Base-by-base conservation (phyloP, 371 early-diverging fungal species). In the Funneliformis caledonium region DNA sequence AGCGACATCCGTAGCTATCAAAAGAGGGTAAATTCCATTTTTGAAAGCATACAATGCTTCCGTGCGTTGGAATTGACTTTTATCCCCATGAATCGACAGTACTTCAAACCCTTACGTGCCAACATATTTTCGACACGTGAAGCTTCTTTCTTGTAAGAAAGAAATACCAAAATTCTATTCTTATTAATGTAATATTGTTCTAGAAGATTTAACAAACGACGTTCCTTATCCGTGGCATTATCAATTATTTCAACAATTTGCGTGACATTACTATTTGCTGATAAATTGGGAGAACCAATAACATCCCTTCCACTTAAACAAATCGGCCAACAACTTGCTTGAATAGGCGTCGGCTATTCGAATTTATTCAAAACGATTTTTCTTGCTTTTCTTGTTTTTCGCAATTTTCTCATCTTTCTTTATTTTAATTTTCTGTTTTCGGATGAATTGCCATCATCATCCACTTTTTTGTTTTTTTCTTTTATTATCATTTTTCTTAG, bases 1-100 rank as follows among this genome's bases (percentile, higher is more conserved):
- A 73, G 96, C 97, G 64, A 98, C 97, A 87, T 97, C 97, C 0
- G 98, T 98, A 10, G 97, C 97, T 78, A 97, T 90, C 88, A 97
- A 89, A 37, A 97, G 83, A 11, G 94, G 95, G 22, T 84, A 84
- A 16, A 86, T 83, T 19, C 95, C 96, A 83, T 87, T 89, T 84
- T 92, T 93, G 85, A 97, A 96, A 8, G 87, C 83, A 31, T 88
- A 87, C 67, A 97, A 83, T 5, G 94, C 94, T 47, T 88, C 85
- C 4, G 89, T 90, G 45, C 97, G 92, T 76, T 91, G 88, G 37
- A 85, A 81, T 85, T 96, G 96, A 42, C 83, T 88, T 85, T 93
- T 89, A 85, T 96, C 95, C 56, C 97, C 96, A 81, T 96, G 97
- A 77, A 98, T 95, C 47, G 91, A 90, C 11, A 88, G 92, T 42